Evolutionary conservation across 805 yeast genomes (phyloP), one percentile per base, ranked within the genome.

Genomic region (Candida peoriensis): DNA sequence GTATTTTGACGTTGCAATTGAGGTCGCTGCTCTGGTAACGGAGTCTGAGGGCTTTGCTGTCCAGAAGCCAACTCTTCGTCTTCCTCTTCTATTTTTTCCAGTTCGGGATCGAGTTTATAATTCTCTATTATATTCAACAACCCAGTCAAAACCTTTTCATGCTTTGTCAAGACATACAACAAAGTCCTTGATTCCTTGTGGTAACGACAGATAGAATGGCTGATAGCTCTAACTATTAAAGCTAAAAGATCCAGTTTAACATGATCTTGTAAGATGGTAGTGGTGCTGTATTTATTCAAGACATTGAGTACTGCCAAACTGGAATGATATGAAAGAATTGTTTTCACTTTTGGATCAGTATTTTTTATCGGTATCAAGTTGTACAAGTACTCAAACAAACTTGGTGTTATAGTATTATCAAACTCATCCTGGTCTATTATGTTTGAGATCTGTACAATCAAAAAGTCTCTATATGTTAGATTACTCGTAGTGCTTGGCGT

Each of bases 401-500:
- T 69, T 1, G 77, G 70, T 4, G 74, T 57, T 11, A 68, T 48
- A 4, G 60, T 43, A 12, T 39, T 39, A 33, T 60, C 61, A 31
- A 51, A 49, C 22, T 60, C 50, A 41, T 67, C 66, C 19, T 56
- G 36, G 14, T 53, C 43, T 6, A 77, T 45, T 23, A 72, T 47
- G 17, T 60, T 59, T 30, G 77, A 68, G 6, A 76, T 51, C 31
- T 78, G 83, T 6, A 69, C 61, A 0, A 81, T 63, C 7, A 78
- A 36, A 37, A 79, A 80, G 54, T 83, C 94, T 41, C 90, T 58
- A 36, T 76, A 71, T 1, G 86, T 76, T 8, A 67, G 47, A 15
- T 55, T 54, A 4, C 44, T 41, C n/a, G 54, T 37, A 63, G 74
- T 37, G 43, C 50, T 32, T 54, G 63, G 45, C 45, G 50, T 39